Evolutionary conservation across 495 filamentous ascomycete species (phyloP).

Genomic region (Tuber magnatum): DNA sequence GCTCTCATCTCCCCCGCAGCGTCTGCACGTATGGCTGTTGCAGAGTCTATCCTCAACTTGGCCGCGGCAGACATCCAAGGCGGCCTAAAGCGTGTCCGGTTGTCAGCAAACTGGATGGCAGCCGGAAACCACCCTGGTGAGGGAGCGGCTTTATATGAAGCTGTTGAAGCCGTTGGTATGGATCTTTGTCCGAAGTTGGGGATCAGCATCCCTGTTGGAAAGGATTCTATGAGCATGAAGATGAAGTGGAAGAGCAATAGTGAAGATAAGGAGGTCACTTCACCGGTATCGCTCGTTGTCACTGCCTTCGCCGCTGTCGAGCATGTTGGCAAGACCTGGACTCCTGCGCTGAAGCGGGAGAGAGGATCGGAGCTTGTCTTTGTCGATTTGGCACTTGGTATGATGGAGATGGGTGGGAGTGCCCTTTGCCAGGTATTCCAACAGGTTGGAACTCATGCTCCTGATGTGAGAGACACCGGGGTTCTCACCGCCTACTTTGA

Average conservation of each 20-base stretch:
- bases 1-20: constrained; percentile 86
- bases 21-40: constrained; percentile 95
- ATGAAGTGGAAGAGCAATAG: constrained; percentile 75
- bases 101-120: constrained; percentile 99
- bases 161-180: constrained; percentile 85
- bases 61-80: constrained; percentile 77
- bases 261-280: constrained; percentile 72
- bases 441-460: constrained; percentile 72
- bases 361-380: constrained; percentile 83
- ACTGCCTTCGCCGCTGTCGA: constrained; percentile 80
- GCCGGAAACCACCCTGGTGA: constrained; percentile 89
- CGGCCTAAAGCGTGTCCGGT: constrained; percentile 65
- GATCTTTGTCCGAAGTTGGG: constrained; percentile 74
- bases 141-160: constrained; percentile 88
- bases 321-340: constrained; percentile 81
- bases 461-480: constrained; percentile 74
- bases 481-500: constrained; percentile 87
- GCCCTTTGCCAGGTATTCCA: constrained; percentile 89
- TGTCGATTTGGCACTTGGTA: constrained; percentile 75
- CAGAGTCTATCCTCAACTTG: constrained; percentile 86
- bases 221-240: constrained; percentile 99
- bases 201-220: constrained; percentile 89
- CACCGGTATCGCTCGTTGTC: constrained; percentile 82
- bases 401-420: constrained; percentile 78
- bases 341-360: constrained; percentile 76